phyloP scores from a whole-genome alignment of 306 rosid species.

The Dryas octopetala region DNA sequence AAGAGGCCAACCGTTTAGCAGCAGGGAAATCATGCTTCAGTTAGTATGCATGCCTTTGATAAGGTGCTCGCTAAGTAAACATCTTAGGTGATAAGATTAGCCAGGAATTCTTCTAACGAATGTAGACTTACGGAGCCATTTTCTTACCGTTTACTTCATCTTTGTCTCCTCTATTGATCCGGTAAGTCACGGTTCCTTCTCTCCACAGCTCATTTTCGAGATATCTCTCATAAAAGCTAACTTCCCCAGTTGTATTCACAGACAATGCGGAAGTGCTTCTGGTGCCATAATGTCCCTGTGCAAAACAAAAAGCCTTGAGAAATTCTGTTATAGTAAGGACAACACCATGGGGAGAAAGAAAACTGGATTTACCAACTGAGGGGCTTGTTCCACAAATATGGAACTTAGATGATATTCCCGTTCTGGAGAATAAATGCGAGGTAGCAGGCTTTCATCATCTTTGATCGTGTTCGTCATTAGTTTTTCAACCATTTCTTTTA shows the following conservation, averaged over 20 bases:
- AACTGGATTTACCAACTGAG: slow-evolving; percentile 41
- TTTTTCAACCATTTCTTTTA: slow-evolving; percentile 60
- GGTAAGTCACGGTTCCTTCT: slow-evolving; percentile 44
- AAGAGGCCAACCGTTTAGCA: no score
- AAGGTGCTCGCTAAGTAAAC: no score
- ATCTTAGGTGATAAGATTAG: background rate
- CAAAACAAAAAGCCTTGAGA: slow-evolving; percentile 17
- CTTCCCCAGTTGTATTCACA: slow-evolving; percentile 58
- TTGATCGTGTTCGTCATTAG: slow-evolving; percentile 59
- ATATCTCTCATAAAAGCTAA: slow-evolving; percentile 55
- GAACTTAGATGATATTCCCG: slow-evolving; percentile 52
- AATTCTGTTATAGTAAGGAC: background rate
- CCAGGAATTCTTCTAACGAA: background rate
- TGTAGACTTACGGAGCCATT: slow-evolving; percentile 1
- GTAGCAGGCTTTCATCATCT: slow-evolving; percentile 59
- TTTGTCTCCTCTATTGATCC: slow-evolving; percentile 23
- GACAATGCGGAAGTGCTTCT: slow-evolving; percentile 70
- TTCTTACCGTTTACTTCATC: background rate
- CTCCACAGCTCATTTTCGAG: slow-evolving; percentile 56
- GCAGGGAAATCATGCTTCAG: no score
- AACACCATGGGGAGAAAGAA: background rate
- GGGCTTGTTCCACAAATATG: slow-evolving; percentile 50
- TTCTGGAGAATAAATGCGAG: slow-evolving; percentile 53
- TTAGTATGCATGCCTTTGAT: no score
- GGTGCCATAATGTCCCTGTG: slow-evolving; percentile 78